A percentile compares a stretch with the other conserved stretches of the same genome.
Evolutionary conservation across 495 filamentous ascomycete genomes (phyloP).

Genomic region (Podospora tetraspora): DNA sequence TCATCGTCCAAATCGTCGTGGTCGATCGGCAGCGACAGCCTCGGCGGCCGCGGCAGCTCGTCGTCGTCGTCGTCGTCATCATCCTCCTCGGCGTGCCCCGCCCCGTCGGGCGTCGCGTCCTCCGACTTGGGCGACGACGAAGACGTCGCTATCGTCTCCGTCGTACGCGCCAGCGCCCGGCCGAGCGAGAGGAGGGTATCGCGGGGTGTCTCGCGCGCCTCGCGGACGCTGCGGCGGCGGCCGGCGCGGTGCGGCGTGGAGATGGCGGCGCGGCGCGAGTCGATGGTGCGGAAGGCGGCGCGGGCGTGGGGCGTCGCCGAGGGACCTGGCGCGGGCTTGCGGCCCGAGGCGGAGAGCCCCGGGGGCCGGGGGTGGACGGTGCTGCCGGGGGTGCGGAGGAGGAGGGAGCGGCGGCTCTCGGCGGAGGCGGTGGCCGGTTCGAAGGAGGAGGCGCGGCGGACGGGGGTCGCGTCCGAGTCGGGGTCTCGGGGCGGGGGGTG

Average conservation of each 20-base stretch:
- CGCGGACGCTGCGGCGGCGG: conserved; percentile 58
- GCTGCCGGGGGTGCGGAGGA: conserved; percentile 24
- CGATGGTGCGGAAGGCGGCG: conserved; percentile 59
- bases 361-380: conserved; percentile 13
- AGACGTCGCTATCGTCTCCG: conserved; percentile 48
- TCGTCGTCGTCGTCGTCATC: conserved; percentile 64
- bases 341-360: conserved; percentile 34
- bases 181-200: conserved; percentile 64
- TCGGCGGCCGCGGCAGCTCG: conserved; percentile 54
- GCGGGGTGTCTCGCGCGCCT: conserved; percentile 71
- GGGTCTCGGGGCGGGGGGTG: conserved; percentile 11
- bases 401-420: conserved; percentile 21
- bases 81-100: conserved; percentile 26
- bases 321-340: conserved; percentile 26
- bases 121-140: conserved; percentile 46
- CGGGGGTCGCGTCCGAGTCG: conserved; percentile 25
- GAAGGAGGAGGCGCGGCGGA: conserved; percentile 28
- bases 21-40: conserved; percentile 66
- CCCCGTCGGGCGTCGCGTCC: conserved; percentile 28
- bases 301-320: conserved; percentile 62
- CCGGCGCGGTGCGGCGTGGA: conserved; percentile 61
- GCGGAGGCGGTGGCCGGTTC: conserved; percentile 21
- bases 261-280: conserved; percentile 65
- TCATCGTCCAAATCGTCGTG: conserved; percentile 53
- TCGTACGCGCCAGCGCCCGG: conserved; percentile 56